Evolutionary conservation across 345 rosid species (phyloP).

Genomic region (Nasturtium officinale): DNA sequence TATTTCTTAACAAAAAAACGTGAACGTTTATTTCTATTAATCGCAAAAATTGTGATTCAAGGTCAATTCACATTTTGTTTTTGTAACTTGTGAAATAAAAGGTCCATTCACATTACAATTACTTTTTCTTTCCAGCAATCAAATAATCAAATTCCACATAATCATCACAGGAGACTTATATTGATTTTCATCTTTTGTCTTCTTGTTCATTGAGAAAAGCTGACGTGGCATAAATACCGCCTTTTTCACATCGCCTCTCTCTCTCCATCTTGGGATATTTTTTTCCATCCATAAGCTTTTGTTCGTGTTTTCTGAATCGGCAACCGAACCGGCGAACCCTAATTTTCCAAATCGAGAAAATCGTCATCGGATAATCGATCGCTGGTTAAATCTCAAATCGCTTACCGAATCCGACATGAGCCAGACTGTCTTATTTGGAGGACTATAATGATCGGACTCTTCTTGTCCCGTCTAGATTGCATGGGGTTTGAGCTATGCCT

Average conservation of each 20-base stretch:
- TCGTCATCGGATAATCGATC: conserved; percentile 36
- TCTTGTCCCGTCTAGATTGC: conserved; percentile 57
- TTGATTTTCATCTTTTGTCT: neutral
- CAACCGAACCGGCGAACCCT: conserved; percentile 51
- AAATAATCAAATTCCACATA: neutral
- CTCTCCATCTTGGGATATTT: conserved; percentile 10
- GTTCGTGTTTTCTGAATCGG: conserved; percentile 2
- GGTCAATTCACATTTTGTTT: neutral
- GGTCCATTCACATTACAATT: neutral
- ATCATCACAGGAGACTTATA: neutral
- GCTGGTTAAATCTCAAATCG: neutral
- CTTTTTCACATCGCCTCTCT: conserved; percentile 16
- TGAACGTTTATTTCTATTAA: neutral
- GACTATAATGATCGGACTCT: conserved; percentile 54
- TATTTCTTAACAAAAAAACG: conserved; percentile 10
- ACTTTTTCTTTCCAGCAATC: neutral
- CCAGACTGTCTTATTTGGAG: conserved; percentile 20
- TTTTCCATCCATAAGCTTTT: conserved; percentile 29
- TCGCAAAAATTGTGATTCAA: neutral
- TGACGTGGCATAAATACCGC: conserved; percentile 38
- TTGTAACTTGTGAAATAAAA: neutral
- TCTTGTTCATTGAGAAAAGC: neutral
- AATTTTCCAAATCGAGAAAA: conserved; percentile 15
- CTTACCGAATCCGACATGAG: conserved; percentile 41
- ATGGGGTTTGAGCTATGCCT: conserved; percentile 89